phyloP scores from a whole-genome alignment of 2,329 filamentous ascomycete species.

The Monosporascus sp. region DNA sequence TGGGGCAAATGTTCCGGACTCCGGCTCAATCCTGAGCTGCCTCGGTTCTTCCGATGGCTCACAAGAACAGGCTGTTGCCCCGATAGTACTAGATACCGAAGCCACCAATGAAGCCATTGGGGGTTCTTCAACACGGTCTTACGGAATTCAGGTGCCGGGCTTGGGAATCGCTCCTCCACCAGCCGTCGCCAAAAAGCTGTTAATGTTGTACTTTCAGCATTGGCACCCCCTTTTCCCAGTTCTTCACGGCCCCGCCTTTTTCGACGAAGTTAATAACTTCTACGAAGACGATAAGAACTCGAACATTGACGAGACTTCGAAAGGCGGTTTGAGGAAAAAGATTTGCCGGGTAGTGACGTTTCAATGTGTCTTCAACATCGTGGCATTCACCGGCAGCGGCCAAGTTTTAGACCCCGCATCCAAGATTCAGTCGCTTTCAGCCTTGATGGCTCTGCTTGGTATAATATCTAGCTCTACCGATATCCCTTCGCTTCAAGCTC shows the following conservation, averaged over 20 bases:
- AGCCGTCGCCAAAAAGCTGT: constrained; percentile 31
- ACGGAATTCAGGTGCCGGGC: constrained; percentile 11
- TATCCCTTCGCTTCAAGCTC: constrained; percentile 40
- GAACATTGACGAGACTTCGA: background rate
- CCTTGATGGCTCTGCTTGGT: constrained; percentile 31
- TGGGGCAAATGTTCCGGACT: constrained; percentile 15
- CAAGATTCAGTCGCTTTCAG: constrained; percentile 31
- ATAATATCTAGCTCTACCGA: constrained; percentile 36
- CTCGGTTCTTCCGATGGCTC: constrained; percentile 8
- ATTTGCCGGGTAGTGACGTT: constrained; percentile 33
- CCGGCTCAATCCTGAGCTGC: constrained; percentile 12
- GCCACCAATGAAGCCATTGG: background rate
- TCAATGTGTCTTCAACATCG: constrained; percentile 47
- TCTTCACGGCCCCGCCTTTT: constrained; percentile 42
- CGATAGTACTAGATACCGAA: background rate
- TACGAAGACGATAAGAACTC: constrained; percentile 19
- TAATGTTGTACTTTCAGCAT: constrained; percentile 43
- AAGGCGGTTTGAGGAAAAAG: constrained; percentile 3
- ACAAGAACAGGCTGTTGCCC: background rate
- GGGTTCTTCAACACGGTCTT: constrained; percentile 2
- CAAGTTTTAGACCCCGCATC: constrained; percentile 27
- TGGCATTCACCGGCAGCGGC: constrained; percentile 27
- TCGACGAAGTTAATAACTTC: constrained; percentile 37
- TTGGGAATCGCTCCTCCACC: constrained; percentile 24
- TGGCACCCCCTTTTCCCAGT: constrained; percentile 50